Evolutionary conservation across 371 early-diverging fungal genomes (phyloP).

Genomic region (Apophysomyces ossiformis): DNA sequence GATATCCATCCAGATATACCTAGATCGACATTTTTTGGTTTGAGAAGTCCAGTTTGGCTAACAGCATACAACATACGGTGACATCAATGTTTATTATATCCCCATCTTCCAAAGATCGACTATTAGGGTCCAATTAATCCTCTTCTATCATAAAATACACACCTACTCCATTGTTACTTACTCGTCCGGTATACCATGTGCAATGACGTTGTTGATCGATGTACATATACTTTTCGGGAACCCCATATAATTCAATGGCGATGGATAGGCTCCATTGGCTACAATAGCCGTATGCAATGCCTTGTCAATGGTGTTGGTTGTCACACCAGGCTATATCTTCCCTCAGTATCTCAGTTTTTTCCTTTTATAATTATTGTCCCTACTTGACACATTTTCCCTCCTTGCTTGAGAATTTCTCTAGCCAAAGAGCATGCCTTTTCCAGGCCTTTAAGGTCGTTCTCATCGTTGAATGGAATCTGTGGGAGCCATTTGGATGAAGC

Average conservation of each 20-base stretch:
- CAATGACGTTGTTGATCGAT: slow-evolving; percentile 87
- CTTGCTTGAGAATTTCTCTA: slow-evolving; percentile 61
- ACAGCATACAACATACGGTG: slow-evolving; percentile 47
- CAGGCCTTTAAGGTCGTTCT: slow-evolving; percentile 65
- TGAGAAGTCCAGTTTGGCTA: too few relatives aligned
- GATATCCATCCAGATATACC: slow-evolving; percentile 77
- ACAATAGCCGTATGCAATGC: slow-evolving; percentile 74
- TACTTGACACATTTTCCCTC: slow-evolving; percentile 49
- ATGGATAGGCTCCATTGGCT: slow-evolving; percentile 78
- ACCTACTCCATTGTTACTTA: slow-evolving; percentile 26
- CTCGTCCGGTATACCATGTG: slow-evolving; percentile 92
- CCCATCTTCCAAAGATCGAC: slow-evolving; percentile 73
- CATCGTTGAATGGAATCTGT: slow-evolving; percentile 44
- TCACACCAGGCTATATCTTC: slow-evolving; percentile 62
- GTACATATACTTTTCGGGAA: slow-evolving; percentile 88
- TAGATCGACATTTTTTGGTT: slow-evolving; percentile 25
- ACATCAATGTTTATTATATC: slow-evolving; percentile 92
- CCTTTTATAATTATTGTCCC: not conserved
- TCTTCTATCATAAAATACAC: not conserved
- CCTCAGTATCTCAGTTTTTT: not conserved
- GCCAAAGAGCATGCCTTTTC: slow-evolving; percentile 72
- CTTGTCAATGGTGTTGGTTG: slow-evolving; percentile 78
- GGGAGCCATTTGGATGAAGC: slow-evolving; percentile 63
- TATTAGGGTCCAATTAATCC: slow-evolving; percentile 13
- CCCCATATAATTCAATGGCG: slow-evolving; percentile 82